Base-by-base conservation (phyloP, 441 rosid species). In the Mallotus japonicus region DNA sequence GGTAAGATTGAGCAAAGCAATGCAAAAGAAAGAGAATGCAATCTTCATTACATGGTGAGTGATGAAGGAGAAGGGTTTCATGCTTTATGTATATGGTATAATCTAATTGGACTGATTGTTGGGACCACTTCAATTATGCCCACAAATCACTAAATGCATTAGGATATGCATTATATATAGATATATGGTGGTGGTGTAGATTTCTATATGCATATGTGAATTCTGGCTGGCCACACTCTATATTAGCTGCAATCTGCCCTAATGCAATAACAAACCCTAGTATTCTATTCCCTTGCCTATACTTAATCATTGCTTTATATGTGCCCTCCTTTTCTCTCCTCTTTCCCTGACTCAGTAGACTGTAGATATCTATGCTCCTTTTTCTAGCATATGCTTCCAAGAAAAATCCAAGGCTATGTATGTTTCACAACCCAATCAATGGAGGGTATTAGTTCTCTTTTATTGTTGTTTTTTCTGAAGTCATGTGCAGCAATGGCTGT, bases 91-190 rank as follows among this genome's bases (percentile, higher is more conserved):
- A 34, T 17, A 32, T 49, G 3, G 32, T 22, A 32, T 51, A 65
- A 28, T 42, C 32, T 46, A 50, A 42, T 46, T 42, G 54, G 65
- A 54, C 57, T 54, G 57, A 5, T 9, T 54, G 8, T 16, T 22
- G 78, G 83, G 80, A 77, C 83, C 80, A 74, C 74, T 10, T n/a
- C 46, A 47, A 64, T 63, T 72, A 62, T 65, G 59, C 34, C 64
- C 47, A 49, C 63, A 53, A 59, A 46, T 56, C 49, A 50, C 44
- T 34, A 40, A 37, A 57, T 6, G 32, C 53, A 46, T 46, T 28
- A 34, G 4, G 40, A 5, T 34, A 44, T 44, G 47, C 47, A 44
- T 5, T 44, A 44, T 7, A 44, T 44, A 44, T 44, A 34, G 5
- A 34, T 34, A 44, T 55, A 67, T n/a, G 56, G 54, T 76, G 57